Conservation (phyloP, 2,329 filamentous ascomycete genomes). For the Pseudocercospora vitis region DNA sequence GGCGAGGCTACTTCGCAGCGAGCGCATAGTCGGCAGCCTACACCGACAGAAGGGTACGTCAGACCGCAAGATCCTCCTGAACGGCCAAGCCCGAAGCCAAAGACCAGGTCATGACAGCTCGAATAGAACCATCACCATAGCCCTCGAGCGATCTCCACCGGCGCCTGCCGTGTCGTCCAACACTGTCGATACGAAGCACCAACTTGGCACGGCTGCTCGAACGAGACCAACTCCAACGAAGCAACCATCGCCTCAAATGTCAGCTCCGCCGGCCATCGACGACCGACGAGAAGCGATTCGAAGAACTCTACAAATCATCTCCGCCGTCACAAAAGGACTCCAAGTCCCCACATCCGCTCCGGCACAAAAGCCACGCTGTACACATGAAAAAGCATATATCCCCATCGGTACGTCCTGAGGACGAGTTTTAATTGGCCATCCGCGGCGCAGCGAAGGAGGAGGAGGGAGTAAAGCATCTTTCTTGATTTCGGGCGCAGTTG, state of each 20-base stretch:
- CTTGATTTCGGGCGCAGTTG: too few relatives aligned
- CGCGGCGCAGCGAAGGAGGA: too few relatives aligned
- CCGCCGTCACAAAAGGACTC: conserved; percentile 17
- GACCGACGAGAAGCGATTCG: conserved; percentile 28
- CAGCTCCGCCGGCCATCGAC: not conserved
- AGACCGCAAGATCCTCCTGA: conserved; percentile 13
- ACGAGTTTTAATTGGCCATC: too few relatives aligned
- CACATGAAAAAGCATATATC: not conserved
- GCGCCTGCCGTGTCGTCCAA: not conserved
- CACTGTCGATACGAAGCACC: not conserved
- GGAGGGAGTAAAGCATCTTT: too few relatives aligned
- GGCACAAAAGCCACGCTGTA: not conserved
- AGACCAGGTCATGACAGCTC: conserved; percentile 3
- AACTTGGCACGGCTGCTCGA: conserved; percentile 2
- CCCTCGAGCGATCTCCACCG: not conserved
- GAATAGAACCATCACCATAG: not conserved
- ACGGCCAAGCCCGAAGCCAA: conserved; percentile 2
- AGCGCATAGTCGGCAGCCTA: conserved; percentile 32
- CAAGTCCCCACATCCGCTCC: conserved; percentile 8
- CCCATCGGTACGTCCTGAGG: not conserved
- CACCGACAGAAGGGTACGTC: conserved; percentile 36
- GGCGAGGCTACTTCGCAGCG: conserved; percentile 11
- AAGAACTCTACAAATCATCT: conserved; percentile 26
- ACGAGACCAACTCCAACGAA: conserved; percentile 7
- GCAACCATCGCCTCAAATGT: not conserved